A percentile compares a stretch with the other conserved stretches of the same genome.
These are phyloP conservation scores for Phallus indusiatus DNA, from an alignment of 768 basidiomycete genomes.

Conservation along the genomic window DNA sequence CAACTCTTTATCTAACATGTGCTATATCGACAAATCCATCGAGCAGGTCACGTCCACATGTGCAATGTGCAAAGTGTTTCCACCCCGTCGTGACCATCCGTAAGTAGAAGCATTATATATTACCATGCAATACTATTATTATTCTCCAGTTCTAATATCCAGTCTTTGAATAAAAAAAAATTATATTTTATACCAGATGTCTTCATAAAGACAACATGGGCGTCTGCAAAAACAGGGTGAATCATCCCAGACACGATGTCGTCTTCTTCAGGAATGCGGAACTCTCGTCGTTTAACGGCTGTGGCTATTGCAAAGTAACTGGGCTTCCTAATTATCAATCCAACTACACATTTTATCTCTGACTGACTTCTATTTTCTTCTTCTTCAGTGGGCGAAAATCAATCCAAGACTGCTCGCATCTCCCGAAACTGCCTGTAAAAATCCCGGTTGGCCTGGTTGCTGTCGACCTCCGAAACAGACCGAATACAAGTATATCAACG, in stretches of 20 bases:
- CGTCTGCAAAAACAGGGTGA: slow-evolving; percentile 61
- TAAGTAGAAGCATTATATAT: slow-evolving; percentile 25
- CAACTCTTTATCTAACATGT: slow-evolving; percentile 41
- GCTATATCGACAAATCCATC: slow-evolving; percentile 59
- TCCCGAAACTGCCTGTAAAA: slow-evolving; percentile 36
- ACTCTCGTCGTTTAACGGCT: slow-evolving; percentile 78
- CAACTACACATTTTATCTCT: too few relatives aligned
- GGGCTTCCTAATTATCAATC: slow-evolving; percentile 7
- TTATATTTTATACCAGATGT: too few relatives aligned
- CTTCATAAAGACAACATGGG: slow-evolving; percentile 54
- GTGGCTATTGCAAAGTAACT: slow-evolving; percentile 82
- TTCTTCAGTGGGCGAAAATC: slow-evolving; percentile 72
- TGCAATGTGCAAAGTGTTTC: slow-evolving; percentile 81
- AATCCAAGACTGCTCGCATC: slow-evolving; percentile 33
- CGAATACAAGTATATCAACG: slow-evolving; percentile 55
- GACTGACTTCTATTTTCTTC: too few relatives aligned
- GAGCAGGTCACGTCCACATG: slow-evolving; percentile 61
- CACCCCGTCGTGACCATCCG: slow-evolving; percentile 44
- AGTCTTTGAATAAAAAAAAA: too few relatives aligned
- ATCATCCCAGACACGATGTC: slow-evolving; percentile 71
- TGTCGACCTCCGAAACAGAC: slow-evolving; percentile 60
- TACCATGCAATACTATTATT: too few relatives aligned
- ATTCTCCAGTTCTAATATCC: too few relatives aligned
- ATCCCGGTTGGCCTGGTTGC: slow-evolving; percentile 83
- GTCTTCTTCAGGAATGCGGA: slow-evolving; percentile 81